Percentiles rank a stretch among this genome's conserved stretches.
These are phyloP conservation scores for Pseudocercospora musae DNA, from an alignment of 2,329 filamentous ascomycete species.

Conservation along the genomic window DNA sequence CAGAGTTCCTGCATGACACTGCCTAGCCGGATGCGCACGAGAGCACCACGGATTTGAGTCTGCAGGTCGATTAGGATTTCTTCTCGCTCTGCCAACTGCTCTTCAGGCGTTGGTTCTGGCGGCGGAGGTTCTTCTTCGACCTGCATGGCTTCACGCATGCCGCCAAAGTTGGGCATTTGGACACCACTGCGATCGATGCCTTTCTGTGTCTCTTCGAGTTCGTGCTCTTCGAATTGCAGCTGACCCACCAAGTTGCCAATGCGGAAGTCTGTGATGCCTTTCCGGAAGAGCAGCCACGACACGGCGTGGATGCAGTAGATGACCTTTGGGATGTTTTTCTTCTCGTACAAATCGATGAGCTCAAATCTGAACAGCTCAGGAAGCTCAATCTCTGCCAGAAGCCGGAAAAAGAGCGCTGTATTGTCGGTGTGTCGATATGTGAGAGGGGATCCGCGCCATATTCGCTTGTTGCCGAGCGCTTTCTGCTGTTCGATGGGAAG, in stretches of 20 bases:
- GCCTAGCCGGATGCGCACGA: slow-evolving; percentile 73
- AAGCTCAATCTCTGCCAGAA: slow-evolving; percentile 84
- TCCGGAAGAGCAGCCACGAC: slow-evolving; percentile 94
- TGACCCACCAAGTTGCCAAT: slow-evolving; percentile 97
- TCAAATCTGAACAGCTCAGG: slow-evolving; percentile 97
- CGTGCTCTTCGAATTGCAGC: slow-evolving; percentile 95
- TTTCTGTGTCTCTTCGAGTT: slow-evolving; percentile 94
- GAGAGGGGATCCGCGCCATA: slow-evolving; percentile 79
- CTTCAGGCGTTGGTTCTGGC: slow-evolving; percentile 80
- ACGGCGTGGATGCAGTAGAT: slow-evolving; percentile 98
- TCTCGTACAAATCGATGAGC: slow-evolving; percentile 95
- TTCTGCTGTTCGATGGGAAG: slow-evolving; percentile 51
- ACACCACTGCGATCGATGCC: slow-evolving; percentile 92
- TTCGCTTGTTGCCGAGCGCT: slow-evolving; percentile 50
- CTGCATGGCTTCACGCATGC: slow-evolving; percentile 94
- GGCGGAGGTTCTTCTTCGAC: slow-evolving; percentile 76
- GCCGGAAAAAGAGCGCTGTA: slow-evolving; percentile 92
- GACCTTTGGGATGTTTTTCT: slow-evolving; percentile 98
- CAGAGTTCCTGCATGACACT: slow-evolving; percentile 84
- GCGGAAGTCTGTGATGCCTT: slow-evolving; percentile 90
- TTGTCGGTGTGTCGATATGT: slow-evolving; percentile 98
- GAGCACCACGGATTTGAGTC: slow-evolving; percentile 76
- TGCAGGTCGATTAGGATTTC: slow-evolving; percentile 73
- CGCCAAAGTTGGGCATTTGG: slow-evolving; percentile 96
- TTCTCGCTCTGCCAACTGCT: slow-evolving; percentile 76